Base-by-base conservation (phyloP, 306 rosid genomes). In the Delonix regia region DNA sequence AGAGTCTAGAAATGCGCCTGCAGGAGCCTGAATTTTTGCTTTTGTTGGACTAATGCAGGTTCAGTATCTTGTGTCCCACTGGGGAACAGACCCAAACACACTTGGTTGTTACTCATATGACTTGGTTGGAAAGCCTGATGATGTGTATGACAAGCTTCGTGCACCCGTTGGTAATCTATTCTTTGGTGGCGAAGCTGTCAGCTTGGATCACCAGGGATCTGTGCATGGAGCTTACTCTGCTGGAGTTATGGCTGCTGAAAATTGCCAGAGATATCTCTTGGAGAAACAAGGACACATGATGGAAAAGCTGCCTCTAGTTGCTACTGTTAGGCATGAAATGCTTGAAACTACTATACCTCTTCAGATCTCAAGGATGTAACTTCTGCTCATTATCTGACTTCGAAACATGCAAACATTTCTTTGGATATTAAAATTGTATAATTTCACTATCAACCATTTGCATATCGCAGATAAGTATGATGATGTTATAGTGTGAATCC, bases 41-140 rank as follows among this genome's bases (percentile, higher is more conserved):
- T 81, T 42, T 64, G 81, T 72, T 82, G 74, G 49, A 82, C 24
- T 33, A 14, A 75, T 67, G 75, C 87, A 89, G 96, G 89, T 86
- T 87, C 96, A 89, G 64, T 86, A 89, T 89, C 93, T 91, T 21
- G 88, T 89, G 51, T 87, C 96, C 38, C 91, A 73, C 55, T 91
- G 96, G 93, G 96, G 96, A 77, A 89, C 91, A 38, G 96, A 91
- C 82, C 88, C 72, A 63, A 81, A 91, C 78, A 86, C 96, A 16
- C 93, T 91, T 68, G 96, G 96, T 33, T 91, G 90, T 72, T 91
- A 91, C 74, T 83, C 93, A 3, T 87, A 86, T 77, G 96, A 91
- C 82, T 74, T 91, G 71, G 93, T 89, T 74, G 96, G 96, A 57
- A 91, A 84, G 76, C 91, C 96, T 3, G 73, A 15, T 64, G 93